Conservation (phyloP, 331 rosid genomes). For the Spiraea crenata region DNA sequence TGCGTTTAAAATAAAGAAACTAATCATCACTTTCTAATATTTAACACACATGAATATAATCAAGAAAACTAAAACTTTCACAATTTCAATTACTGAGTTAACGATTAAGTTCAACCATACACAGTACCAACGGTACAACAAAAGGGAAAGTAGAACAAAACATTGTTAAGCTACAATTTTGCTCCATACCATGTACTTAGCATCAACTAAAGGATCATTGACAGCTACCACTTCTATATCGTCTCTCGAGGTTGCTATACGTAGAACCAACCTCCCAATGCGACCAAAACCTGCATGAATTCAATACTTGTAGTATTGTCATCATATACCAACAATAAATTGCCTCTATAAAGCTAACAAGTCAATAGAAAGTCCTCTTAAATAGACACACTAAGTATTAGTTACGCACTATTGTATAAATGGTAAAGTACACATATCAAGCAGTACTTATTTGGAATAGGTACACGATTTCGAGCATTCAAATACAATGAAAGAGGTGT, state of each 20-base stretch:
- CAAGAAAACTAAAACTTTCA: background rate
- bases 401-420: background rate
- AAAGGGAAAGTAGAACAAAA: background rate
- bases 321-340: background rate
- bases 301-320: background rate
- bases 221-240: slow-evolving; percentile 89
- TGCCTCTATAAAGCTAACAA: background rate
- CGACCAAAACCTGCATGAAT: slow-evolving; percentile 83
- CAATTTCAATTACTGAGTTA: background rate
- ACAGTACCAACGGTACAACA: background rate
- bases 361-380: background rate
- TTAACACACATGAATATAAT: background rate
- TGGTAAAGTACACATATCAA: background rate
- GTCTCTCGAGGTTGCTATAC: slow-evolving; percentile 82
- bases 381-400: background rate
- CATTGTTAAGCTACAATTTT: too few relatives aligned
- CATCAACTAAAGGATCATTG: slow-evolving; percentile 91
- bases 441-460: background rate
- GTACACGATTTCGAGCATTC: background rate
- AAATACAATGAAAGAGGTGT: background rate
- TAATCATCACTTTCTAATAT: background rate
- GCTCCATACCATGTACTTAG: slow-evolving; percentile 83
- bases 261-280: slow-evolving; percentile 92
- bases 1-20: background rate
- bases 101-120: background rate